phyloP scores from a whole-genome alignment of 106 monocot species.

The Allium fistulosum region DNA sequence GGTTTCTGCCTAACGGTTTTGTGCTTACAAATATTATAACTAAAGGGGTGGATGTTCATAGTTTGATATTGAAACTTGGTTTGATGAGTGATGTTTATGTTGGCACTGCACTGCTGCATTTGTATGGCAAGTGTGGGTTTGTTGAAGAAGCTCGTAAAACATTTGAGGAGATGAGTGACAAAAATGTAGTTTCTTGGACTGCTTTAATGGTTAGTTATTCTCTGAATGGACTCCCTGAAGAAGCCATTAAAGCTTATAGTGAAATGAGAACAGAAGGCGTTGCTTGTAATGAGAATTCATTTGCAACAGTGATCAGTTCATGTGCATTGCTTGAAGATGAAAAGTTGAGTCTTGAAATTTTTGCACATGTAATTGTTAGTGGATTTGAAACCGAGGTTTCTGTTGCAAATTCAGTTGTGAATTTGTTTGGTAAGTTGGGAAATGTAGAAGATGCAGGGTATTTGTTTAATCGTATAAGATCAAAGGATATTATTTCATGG shows the following conservation, averaged over 20 bases:
- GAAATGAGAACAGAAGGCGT: constrained; percentile 55
- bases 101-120: constrained; percentile 65
- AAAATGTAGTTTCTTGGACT: constrained; percentile 92
- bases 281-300: constrained; percentile 64
- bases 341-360: constrained; percentile 40
- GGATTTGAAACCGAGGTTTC: constrained; percentile 56
- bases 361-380: constrained; percentile 56
- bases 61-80: constrained; percentile 41
- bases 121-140: constrained; percentile 46
- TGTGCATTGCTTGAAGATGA: constrained; percentile 43
- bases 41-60: constrained; percentile 43
- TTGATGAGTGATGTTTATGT: constrained; percentile 57
- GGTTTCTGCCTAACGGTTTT: constrained; percentile 36
- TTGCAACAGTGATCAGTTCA: constrained; percentile 57
- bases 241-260: constrained; percentile 44
- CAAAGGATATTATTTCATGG: constrained; percentile 70
- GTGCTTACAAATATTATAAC: constrained; percentile 57
- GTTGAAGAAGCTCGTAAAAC: constrained; percentile 30
- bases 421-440: constrained; percentile 48
- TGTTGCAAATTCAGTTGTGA: constrained; percentile 65
- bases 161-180: constrained; percentile 59
- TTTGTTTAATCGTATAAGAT: constrained; percentile 43
- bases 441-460: constrained; percentile 35
- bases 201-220: constrained; percentile 64
- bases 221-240: constrained; percentile 34